These are phyloP conservation scores for Cucurbitaria berberidis DNA, from an alignment of 2,329 filamentous ascomycete species.

Conservation along the genomic window DNA sequence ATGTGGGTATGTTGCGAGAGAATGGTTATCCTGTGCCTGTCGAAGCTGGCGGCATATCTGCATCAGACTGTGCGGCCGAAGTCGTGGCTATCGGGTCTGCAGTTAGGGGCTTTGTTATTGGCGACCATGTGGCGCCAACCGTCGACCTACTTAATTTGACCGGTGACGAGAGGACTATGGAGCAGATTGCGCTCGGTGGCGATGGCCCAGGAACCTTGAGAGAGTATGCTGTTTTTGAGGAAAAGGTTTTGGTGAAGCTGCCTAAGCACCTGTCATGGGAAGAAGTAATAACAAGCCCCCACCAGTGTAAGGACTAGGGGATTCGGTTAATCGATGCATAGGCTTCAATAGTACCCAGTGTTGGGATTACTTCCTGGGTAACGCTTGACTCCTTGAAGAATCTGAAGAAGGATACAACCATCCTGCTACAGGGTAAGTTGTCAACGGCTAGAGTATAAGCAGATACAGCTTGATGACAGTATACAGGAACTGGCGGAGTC, in stretches of 20 bases:
- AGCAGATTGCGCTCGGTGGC: slow-evolving; percentile 7
- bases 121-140: slow-evolving; percentile 33
- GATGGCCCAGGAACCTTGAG: slow-evolving; percentile 25
- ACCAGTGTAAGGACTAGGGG: background rate
- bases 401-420: slow-evolving; percentile 13
- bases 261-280: slow-evolving; percentile 33
- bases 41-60: slow-evolving; percentile 20
- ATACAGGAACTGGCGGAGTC: slow-evolving; percentile 51
- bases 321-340: background rate
- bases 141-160: slow-evolving; percentile 13
- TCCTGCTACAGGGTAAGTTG: slow-evolving; percentile 21
- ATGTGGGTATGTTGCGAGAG: slow-evolving; percentile 32
- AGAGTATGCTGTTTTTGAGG: slow-evolving; percentile 34
- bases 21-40: slow-evolving; percentile 19
- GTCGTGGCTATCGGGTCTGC: slow-evolving; percentile 26
- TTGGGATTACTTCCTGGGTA: slow-evolving; percentile 34
- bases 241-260: slow-evolving; percentile 31
- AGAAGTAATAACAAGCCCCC: slow-evolving; percentile 20
- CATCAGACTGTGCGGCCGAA: slow-evolving; percentile 35
- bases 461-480: background rate
- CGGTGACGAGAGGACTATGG: slow-evolving; percentile 17
- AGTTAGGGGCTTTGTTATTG: slow-evolving; percentile 24
- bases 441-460: background rate
- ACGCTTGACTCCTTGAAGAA: slow-evolving; percentile 21
- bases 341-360: slow-evolving; percentile 31